Conservation (phyloP, 148 eudicot species). For the Limonium bicolor region DNA sequence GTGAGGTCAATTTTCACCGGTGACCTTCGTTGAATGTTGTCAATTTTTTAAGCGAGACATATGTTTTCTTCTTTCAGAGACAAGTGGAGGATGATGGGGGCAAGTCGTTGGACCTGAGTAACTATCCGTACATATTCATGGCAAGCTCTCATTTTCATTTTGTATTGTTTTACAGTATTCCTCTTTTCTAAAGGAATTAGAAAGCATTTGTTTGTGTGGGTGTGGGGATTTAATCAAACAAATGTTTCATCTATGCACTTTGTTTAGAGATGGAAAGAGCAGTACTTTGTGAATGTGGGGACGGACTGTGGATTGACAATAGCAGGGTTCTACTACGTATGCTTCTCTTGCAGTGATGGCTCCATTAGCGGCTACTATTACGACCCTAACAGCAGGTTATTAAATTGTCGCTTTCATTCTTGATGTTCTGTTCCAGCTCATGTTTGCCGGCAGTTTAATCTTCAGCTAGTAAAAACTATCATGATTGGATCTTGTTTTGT, state of each 20-base stretch:
- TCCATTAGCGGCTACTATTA: constrained; percentile 87
- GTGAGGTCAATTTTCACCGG: constrained; percentile 34
- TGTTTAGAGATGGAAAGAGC: constrained; percentile 97
- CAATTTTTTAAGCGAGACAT: neutral
- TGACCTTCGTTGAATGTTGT: neutral
- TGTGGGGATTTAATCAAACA: too few relatives aligned
- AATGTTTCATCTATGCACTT: neutral
- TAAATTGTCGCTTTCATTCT: neutral
- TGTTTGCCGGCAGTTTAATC: neutral
- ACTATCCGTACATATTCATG: constrained; percentile 78
- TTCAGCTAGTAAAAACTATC: neutral
- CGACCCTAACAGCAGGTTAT: constrained; percentile 95
- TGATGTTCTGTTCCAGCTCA: neutral
- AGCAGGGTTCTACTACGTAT: constrained; percentile 93
- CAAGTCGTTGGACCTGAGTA: constrained; percentile 66
- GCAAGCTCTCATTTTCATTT: constrained; percentile 14
- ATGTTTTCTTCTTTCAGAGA: constrained; percentile 28
- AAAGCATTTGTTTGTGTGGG: too few relatives aligned
- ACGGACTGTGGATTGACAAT: constrained; percentile 96
- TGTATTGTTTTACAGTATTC: neutral
- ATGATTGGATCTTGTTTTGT: neutral
- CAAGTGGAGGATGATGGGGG: constrained; percentile 92
- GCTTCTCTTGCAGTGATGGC: constrained; percentile 96
- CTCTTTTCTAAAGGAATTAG: neutral
- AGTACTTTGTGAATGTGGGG: constrained; percentile 89